phyloP scores from a whole-genome alignment of 495 filamentous ascomycete genomes.

The Clavariopsis aquatica region DNA sequence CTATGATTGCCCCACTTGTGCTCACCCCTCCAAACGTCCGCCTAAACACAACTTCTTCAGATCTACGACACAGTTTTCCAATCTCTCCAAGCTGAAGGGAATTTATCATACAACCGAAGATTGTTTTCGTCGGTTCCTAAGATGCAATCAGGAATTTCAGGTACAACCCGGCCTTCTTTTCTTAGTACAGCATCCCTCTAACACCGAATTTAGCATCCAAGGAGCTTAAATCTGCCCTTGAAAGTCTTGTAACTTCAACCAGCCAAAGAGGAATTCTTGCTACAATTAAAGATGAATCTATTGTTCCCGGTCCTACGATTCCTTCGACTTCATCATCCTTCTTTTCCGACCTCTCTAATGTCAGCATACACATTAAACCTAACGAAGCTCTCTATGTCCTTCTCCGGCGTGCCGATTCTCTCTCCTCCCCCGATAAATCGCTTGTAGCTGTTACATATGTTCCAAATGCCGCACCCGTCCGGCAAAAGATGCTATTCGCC shows the following conservation, averaged over 20 bases:
- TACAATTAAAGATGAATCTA: conserved; percentile 73
- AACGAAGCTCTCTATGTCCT: conserved; percentile 82
- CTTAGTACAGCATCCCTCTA: conserved; percentile 5
- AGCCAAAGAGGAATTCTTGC: conserved; percentile 76
- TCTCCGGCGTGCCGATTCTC: conserved; percentile 58
- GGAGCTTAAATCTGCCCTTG: conserved; percentile 84
- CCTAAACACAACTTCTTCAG: conserved; percentile 4
- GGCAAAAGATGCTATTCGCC: conserved; percentile 95
- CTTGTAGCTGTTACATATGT: conserved; percentile 87
- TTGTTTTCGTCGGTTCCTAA: conserved; percentile 15
- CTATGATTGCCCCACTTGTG: conserved; percentile 3
- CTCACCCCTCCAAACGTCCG: conserved; percentile 22
- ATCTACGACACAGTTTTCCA: too few relatives aligned
- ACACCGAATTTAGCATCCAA: conserved; percentile 63
- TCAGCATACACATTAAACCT: conserved; percentile 65
- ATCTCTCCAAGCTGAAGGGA: too few relatives aligned
- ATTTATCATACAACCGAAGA: not conserved
- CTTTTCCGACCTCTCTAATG: conserved; percentile 63
- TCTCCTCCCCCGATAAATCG: conserved; percentile 49
- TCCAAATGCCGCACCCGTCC: conserved; percentile 82
- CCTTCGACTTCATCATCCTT: conserved; percentile 56
- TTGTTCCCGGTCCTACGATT: conserved; percentile 65
- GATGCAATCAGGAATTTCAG: conserved; percentile 91
- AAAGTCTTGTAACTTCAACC: conserved; percentile 63
- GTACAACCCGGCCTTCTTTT: conserved; percentile 48